Base-by-base conservation (phyloP, 2,329 filamentous ascomycete genomes). In the Ceratocystis huliohia region DNA sequence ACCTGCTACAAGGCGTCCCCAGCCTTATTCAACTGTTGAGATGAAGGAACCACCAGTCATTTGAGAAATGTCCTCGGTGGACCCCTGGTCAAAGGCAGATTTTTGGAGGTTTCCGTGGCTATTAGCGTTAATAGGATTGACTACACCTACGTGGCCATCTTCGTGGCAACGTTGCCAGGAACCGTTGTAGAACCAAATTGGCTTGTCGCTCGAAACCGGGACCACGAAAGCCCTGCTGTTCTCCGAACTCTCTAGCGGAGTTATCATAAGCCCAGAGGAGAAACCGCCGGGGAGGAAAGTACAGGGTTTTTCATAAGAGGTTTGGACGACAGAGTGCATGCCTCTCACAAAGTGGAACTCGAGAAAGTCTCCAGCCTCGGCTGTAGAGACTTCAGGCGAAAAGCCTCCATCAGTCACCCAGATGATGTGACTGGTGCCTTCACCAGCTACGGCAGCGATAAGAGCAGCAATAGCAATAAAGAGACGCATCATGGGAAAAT, bases 271-370 rank as follows among this genome's bases (percentile, higher is more conserved):
- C 7, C 61, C 61, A 2, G 61, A 63, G 1, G 41, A 2, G 15
- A 63, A 63, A 22, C 61, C 61, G 13, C 61, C 61, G 5, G 17
- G 0, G 8, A 77, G 73, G 1, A 78, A 78, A 66, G 72, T 7
- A 73, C 79, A 81, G n/a, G 78, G 78, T 48, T 73, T 69, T 64
- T 68, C 74, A 67, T 79, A 80, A 71, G 71, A 74, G 28, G 28
- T 33, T 17, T 59, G 25, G 1, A 59, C 6, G 3, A 37, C 6
- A 8, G 56, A 59, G 2, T 59, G 56, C 5, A 15, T 1, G 1
- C 48, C 48, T 13, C 2, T 3, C 0, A 22, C 10, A 15, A 53
- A 15, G 10, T 25, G 25, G 22, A 53, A 53, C 48, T 53, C 20
- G 20, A 53, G 20, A 10, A 5, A 2, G 5, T 53, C 48, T 3